phyloP scores from a whole-genome alignment of 2,329 filamentous ascomycete genomes.

The Pestalotiopsis sp. region DNA sequence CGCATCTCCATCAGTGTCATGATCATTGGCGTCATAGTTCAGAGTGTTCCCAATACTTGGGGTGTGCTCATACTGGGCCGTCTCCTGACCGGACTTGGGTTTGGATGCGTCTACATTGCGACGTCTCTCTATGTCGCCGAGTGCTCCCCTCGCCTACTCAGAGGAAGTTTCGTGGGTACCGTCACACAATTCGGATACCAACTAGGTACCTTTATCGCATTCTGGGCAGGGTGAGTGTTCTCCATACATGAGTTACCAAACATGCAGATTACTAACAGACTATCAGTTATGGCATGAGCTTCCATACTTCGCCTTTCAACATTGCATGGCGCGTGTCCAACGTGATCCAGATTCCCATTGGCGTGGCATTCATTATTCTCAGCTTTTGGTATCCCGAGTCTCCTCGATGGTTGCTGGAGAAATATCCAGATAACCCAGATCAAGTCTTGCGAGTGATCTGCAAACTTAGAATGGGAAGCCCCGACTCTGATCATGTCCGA shows the following conservation, averaged over 20 bases:
- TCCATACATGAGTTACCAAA: not conserved
- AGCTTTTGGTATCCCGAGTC: constrained; percentile 7
- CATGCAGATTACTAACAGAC: not conserved
- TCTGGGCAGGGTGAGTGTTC: not conserved
- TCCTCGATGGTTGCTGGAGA: constrained; percentile 1
- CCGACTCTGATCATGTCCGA: not conserved
- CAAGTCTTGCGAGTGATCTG: not conserved
- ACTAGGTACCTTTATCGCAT: not conserved
- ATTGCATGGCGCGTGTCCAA: constrained; percentile 1
- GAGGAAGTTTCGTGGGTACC: not conserved
- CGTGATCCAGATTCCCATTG: constrained; percentile 3
- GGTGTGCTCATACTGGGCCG: constrained; percentile 1
- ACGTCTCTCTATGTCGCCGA: not conserved
- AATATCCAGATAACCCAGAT: not conserved
- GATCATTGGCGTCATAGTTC: constrained; percentile 4
- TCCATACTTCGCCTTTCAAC: constrained; percentile 1
- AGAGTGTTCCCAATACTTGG: not conserved
- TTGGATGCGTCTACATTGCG: constrained; percentile 3
- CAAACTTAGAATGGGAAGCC: not conserved
- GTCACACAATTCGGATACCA: constrained; percentile 3
- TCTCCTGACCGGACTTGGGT: not conserved
- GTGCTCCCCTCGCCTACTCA: not conserved
- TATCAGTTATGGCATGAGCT: constrained; percentile 2
- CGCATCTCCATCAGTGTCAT: constrained; percentile 7
- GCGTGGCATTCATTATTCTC: not conserved